Base-by-base conservation (phyloP, 148 eudicot species). In the Pouteria glomerata region DNA sequence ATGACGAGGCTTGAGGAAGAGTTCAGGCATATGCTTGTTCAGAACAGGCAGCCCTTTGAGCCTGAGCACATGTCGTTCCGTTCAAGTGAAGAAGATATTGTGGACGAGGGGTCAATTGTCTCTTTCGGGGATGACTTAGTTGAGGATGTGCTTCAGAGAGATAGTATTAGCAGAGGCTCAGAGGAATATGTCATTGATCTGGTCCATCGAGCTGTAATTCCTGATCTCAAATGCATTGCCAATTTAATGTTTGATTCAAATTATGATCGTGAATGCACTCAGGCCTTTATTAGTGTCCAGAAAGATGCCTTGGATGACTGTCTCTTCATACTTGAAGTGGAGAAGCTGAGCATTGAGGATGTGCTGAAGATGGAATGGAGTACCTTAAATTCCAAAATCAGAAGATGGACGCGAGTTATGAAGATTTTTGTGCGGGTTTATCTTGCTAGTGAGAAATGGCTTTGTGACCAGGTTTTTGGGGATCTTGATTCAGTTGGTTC, bases 351-450 rank as follows among this genome's bases (percentile, higher is more conserved):
- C 80, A 87, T 91, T 21, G 98, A 94, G 47, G 96, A 94, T 71
- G 88, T 89, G 57, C 58, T 86, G 71, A 94, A 81, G 74, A 86
- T 94, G 98, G 92, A 91, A 73, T 89, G 97, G 97, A 83, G 37
- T 1, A 55, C 73, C 41, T 68, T 94, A 68, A 85, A 94, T 74
- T 78, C 92, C 52, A 86, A 81, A 65, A 91, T 91, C 77, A 82
- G 81, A 83, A 80, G 88, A 73, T 94, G 98, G 98, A 84, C 82
- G 13, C 70, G 88, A 78, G 94, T 88, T 3, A 80, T 91, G 55
- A 91, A 84, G 78, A 74, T 82, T n/a, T 94, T 91, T 37, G 96
- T 91, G 52, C 78, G 81, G 37, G 87, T 87, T 27, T 87, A 91
- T 83, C 96, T 94, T 26, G 84, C 88, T 2, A 83, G 89, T 37